Conservation (phyloP, 2,329 filamentous ascomycete genomes). For the Neospermospora avenae region DNA sequence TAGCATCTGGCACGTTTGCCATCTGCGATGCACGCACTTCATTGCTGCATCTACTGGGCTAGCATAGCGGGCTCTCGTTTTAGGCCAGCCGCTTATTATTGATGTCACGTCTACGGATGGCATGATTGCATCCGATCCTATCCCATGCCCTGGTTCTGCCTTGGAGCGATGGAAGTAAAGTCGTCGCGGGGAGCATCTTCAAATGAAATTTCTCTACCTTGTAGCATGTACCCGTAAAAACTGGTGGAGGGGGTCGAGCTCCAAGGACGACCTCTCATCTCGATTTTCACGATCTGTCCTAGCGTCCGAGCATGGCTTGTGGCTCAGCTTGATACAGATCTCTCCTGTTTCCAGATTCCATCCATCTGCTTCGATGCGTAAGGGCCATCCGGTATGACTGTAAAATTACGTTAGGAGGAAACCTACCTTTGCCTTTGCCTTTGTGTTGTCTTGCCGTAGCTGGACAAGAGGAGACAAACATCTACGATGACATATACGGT, state of each 20-base stretch:
- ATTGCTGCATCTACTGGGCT: neutral
- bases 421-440: constrained; percentile 6
- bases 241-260: constrained; percentile 6
- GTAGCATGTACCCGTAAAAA: constrained; percentile 5
- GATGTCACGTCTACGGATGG: neutral
- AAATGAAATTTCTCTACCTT: constrained; percentile 15
- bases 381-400: neutral
- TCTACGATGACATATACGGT: neutral
- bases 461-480: neutral
- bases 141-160: constrained; percentile 11
- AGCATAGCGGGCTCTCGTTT: neutral
- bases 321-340: constrained; percentile 11
- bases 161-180: constrained; percentile 16
- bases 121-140: constrained; percentile 1
- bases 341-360: neutral
- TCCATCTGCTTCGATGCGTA: constrained; percentile 9
- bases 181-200: constrained; percentile 16
- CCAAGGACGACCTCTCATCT: neutral
- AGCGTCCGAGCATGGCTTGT: neutral
- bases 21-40: neutral
- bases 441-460: constrained; percentile 6
- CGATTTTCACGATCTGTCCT: neutral
- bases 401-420: neutral
- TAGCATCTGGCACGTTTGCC: constrained; percentile 6
- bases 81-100: constrained; percentile 5